Conservation (phyloP, 176 grass and related monocot genomes). For the Bromus sterilis region DNA sequence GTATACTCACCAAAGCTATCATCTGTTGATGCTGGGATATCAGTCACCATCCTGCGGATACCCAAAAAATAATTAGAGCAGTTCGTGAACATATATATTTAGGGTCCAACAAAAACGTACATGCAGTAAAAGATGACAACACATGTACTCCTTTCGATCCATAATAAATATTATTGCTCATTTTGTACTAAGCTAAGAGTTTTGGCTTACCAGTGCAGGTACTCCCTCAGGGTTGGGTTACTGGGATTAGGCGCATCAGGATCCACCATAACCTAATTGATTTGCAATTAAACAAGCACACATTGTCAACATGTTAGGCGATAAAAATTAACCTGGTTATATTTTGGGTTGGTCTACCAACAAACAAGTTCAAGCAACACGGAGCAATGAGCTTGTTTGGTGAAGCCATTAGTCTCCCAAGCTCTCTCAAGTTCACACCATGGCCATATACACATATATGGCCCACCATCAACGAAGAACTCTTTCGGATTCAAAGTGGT, state of each 20-base stretch:
- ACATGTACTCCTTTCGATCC: no score
- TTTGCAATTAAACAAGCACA: conserved; percentile 41
- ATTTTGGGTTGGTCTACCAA: not conserved
- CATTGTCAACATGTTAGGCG: conserved; percentile 28
- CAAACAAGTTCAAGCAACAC: not conserved
- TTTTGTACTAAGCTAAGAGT: no score
- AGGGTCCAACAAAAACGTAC: not conserved
- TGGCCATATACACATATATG: conserved; percentile 19
- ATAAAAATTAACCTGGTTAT: conserved; percentile 28
- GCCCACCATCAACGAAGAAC: conserved; percentile 20
- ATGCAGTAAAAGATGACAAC: not conserved
- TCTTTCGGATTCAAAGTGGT: conserved; percentile 25
- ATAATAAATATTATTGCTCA: no score
- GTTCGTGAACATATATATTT: not conserved
- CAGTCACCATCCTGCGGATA: conserved; percentile 69
- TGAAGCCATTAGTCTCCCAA: conserved; percentile 11
- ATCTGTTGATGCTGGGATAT: conserved; percentile 78
- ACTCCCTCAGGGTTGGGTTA: conserved; percentile 66
- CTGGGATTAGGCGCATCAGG: conserved; percentile 95
- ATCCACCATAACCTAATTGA: conserved; percentile 83
- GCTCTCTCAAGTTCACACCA: conserved; percentile 2
- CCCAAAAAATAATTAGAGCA: not conserved
- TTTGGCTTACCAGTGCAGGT: conserved; percentile 75
- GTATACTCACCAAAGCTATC: conserved; percentile 68
- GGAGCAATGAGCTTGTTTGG: not conserved